These are phyloP conservation scores for Lupinus albus DNA, from an alignment of 306 rosid genomes.

Conservation along the genomic window DNA sequence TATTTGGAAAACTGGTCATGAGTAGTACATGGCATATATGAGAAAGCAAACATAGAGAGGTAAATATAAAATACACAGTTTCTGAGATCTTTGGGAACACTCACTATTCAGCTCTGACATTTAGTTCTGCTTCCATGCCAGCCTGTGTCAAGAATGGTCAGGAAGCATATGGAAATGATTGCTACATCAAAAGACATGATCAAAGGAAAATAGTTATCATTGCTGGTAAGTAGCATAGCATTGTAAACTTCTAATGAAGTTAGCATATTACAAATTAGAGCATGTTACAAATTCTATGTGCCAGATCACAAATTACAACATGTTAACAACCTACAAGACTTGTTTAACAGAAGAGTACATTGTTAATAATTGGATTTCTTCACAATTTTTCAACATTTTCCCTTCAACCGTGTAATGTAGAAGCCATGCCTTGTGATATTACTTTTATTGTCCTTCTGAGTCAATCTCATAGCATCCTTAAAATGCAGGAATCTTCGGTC, in stretches of 20 bases:
- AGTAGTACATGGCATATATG: constrained; percentile 5
- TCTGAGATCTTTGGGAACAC: background rate
- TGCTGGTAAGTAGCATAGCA: constrained; percentile 57
- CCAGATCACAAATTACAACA: background rate
- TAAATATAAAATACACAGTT: background rate
- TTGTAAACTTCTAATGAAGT: background rate
- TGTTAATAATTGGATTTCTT: background rate
- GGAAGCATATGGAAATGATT: constrained; percentile 68
- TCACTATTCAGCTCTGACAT: constrained; percentile 20
- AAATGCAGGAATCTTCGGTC: constrained; percentile 81
- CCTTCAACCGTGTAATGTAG: background rate
- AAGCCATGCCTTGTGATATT: background rate
- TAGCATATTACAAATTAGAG: background rate
- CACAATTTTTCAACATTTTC: background rate
- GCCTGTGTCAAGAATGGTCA: constrained; percentile 71
- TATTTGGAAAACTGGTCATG: background rate
- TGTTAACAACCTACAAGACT: background rate
- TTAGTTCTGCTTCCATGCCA: constrained; percentile 43
- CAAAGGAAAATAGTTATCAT: constrained; percentile 63
- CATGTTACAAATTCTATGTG: background rate
- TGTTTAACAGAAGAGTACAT: background rate
- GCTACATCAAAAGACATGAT: constrained; percentile 54
- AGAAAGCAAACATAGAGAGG: constrained; percentile 3
- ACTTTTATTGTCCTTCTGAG: background rate
- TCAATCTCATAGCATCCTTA: constrained; percentile 32